These are phyloP conservation scores for Tolypocladium inflatum DNA, from an alignment of 2,329 filamentous ascomycete genomes.

Conservation along the genomic window DNA sequence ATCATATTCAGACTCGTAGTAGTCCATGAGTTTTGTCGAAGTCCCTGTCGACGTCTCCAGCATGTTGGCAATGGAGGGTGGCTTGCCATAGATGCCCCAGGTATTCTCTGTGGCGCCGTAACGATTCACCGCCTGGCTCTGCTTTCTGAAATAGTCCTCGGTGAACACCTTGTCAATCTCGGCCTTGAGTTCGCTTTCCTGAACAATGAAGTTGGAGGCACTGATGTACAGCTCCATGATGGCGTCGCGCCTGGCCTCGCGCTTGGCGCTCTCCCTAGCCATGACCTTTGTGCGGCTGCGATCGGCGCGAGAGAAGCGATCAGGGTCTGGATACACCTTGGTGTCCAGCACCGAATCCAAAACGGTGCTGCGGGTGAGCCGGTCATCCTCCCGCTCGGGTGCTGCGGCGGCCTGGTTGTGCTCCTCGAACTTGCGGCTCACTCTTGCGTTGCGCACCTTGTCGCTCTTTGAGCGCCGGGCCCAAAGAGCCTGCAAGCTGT, in stretches of 20 bases:
- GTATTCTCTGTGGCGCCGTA: slow-evolving; percentile 34
- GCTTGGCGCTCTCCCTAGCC: slow-evolving; percentile 33
- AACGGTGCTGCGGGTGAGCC: slow-evolving; percentile 62
- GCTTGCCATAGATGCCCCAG: slow-evolving; percentile 40
- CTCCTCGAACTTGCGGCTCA: slow-evolving; percentile 35
- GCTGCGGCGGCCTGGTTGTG: slow-evolving; percentile 43
- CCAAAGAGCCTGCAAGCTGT: slow-evolving; percentile 63
- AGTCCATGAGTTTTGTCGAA: slow-evolving; percentile 25
- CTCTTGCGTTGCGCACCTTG: slow-evolving; percentile 22
- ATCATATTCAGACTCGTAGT: slow-evolving; percentile 27
- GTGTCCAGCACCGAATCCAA: slow-evolving; percentile 38
- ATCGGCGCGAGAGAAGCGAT: slow-evolving; percentile 46
- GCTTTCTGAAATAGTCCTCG: slow-evolving; percentile 42
- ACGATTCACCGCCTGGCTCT: slow-evolving; percentile 18
- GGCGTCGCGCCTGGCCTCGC: slow-evolving; percentile 54
- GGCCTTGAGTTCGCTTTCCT: slow-evolving; percentile 63
- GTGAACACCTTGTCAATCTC: slow-evolving; percentile 71
- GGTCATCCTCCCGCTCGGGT: slow-evolving; percentile 66
- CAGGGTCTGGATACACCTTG: slow-evolving; percentile 49
- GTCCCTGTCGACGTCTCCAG: slow-evolving; percentile 24
- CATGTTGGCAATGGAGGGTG: slow-evolving; percentile 35
- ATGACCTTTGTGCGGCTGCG: slow-evolving; percentile 33
- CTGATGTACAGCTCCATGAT: slow-evolving; percentile 87
- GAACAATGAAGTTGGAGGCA: slow-evolving; percentile 77
- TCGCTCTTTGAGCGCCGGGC: slow-evolving; percentile 46